Evolutionary conservation across 169 alveolate genomes (phyloP).

Genomic region (Cytauxzoon felis): DNA sequence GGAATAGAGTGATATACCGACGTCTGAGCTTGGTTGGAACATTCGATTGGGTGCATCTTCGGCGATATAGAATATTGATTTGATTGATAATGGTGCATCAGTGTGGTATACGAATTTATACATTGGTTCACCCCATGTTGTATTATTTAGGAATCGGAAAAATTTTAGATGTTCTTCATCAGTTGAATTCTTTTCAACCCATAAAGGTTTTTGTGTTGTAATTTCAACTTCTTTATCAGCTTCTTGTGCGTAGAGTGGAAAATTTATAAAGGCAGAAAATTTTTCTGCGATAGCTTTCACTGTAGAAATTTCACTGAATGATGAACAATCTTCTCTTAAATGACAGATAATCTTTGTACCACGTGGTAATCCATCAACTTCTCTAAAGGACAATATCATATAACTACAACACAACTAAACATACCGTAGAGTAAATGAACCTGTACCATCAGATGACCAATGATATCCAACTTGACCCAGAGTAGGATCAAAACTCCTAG

Average conservation of each 20-base stretch:
- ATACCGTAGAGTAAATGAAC: slow-evolving; percentile 62
- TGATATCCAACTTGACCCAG: slow-evolving; percentile 80
- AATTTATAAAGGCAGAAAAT: slow-evolving; percentile 89
- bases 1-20: slow-evolving; percentile 82
- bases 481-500: slow-evolving; percentile 77
- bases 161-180: slow-evolving; percentile 89
- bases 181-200: slow-evolving; percentile 84
- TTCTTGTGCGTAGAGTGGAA: slow-evolving; percentile 78
- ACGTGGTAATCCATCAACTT: slow-evolving; percentile 68
- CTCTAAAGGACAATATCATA: slow-evolving; percentile 19
- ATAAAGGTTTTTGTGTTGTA: slow-evolving; percentile 78
- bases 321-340: slow-evolving; percentile 82
- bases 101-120: slow-evolving; percentile 83
- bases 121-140: slow-evolving; percentile 81
- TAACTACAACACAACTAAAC: slow-evolving; percentile 9
- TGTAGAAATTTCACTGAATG: slow-evolving; percentile 74
- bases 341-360: slow-evolving; percentile 90
- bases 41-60: slow-evolving; percentile 87
- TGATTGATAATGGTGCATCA: slow-evolving; percentile 92
- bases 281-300: slow-evolving; percentile 79
- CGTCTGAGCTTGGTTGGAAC: slow-evolving; percentile 79
- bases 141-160: slow-evolving; percentile 75
- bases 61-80: slow-evolving; percentile 82
- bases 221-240: slow-evolving; percentile 68
- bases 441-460: slow-evolving; percentile 75